Percentiles rank a stretch among this genome's conserved stretches.
phyloP scores from a whole-genome alignment of 2,329 filamentous ascomycete species.

The Cryphonectria nitschkei region DNA sequence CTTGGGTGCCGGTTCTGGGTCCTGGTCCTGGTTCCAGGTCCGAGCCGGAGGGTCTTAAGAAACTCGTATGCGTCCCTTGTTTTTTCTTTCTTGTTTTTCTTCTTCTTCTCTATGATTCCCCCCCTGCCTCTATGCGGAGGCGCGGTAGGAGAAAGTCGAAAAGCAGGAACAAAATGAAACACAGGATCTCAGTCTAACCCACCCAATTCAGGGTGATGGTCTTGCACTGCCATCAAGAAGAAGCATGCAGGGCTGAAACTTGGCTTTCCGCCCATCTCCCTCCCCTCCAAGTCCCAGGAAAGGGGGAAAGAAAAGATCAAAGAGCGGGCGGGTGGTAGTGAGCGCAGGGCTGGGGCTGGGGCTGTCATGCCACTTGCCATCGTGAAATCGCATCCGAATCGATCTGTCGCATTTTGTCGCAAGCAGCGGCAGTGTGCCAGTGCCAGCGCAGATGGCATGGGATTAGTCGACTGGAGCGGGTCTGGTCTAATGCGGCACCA shows the following conservation, averaged over 20 bases:
- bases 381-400: not conserved
- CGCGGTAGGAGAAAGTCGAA: not conserved
- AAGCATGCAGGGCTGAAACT: slow-evolving; percentile 12
- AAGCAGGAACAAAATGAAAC: not conserved
- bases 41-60: not conserved
- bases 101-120: not conserved
- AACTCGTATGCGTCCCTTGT: not conserved
- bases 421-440: not conserved
- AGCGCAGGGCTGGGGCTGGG: not conserved
- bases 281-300: not conserved
- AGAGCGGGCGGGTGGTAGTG: not conserved
- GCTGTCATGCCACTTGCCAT: not conserved
- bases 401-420: slow-evolving; percentile 4
- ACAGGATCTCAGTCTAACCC: not conserved
- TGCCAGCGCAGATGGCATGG: not conserved
- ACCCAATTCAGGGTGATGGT: not conserved
- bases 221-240: not conserved
- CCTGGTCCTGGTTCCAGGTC: too few species aligned
- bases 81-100: not conserved
- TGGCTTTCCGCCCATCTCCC: slow-evolving; percentile 2
- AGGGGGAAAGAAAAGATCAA: not conserved
- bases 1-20: not conserved
- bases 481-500: slow-evolving; percentile 9
- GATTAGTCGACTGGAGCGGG: not conserved
- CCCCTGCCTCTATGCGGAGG: not conserved